Percentiles rank a stretch among this genome's conserved stretches.
These are phyloP conservation scores for Cordyceps farinosa DNA, from an alignment of 2,329 filamentous ascomycete species.

Conservation along the genomic window DNA sequence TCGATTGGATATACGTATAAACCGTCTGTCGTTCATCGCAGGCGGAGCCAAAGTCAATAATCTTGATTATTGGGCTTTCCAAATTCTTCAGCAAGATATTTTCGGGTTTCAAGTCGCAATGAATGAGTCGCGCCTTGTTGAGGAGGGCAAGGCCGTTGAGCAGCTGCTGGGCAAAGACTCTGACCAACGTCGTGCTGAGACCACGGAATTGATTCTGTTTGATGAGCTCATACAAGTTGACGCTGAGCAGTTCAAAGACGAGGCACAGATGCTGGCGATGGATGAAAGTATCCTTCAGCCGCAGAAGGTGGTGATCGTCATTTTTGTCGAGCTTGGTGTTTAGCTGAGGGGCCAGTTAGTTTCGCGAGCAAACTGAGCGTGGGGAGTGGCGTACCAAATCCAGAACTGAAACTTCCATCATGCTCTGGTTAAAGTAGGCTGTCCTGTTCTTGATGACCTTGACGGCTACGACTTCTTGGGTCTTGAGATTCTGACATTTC, in stretches of 20 bases:
- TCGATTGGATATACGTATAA: conserved; percentile 97
- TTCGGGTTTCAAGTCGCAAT: conserved; percentile 97
- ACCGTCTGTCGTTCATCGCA: conserved; percentile 98
- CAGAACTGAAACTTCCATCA: conserved; percentile 99
- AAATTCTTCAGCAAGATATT: conserved; percentile 98
- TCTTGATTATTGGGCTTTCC: conserved; percentile 98
- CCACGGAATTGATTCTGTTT: conserved; percentile 99
- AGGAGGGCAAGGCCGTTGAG: conserved; percentile 87
- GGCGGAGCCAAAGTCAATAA: conserved; percentile 98
- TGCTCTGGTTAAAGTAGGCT: conserved; percentile 99
- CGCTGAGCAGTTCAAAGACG: conserved; percentile 92
- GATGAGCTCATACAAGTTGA: conserved; percentile 97
- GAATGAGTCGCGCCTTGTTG: conserved; percentile 94
- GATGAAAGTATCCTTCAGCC: conserved; percentile 96
- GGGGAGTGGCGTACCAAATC: conserved; percentile 64
- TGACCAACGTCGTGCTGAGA: conserved; percentile 90
- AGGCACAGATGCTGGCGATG: conserved; percentile 95
- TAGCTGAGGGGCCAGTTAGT: conserved; percentile 50
- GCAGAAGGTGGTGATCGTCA: conserved; percentile 91
- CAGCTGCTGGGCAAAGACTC: conserved; percentile 95
- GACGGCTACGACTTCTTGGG: conserved; percentile 95
- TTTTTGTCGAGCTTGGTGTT: conserved; percentile 99
- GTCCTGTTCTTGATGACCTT: conserved; percentile 99
- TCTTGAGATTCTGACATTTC: conserved; percentile 98
- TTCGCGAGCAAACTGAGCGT: conserved; percentile 9